These are phyloP conservation scores for Microbotryomycetes sp. DNA, from an alignment of 1,284 basidiomycete genomes.

Conservation along the genomic window DNA sequence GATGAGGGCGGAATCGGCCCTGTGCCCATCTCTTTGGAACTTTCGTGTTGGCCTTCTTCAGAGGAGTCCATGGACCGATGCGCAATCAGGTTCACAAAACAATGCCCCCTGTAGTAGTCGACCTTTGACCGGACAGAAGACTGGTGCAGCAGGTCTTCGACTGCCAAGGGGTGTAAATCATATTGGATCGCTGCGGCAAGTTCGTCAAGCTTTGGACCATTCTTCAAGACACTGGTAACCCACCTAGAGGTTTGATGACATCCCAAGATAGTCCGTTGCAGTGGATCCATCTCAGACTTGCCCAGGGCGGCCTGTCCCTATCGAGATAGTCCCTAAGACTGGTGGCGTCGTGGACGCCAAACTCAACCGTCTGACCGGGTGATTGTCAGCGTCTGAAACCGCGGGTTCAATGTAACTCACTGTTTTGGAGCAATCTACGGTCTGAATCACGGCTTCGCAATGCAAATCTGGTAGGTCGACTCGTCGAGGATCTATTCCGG, in stretches of 20 bases:
- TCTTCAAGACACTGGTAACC: neutral
- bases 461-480: constrained; percentile 20
- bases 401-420: neutral
- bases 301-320: constrained; percentile 48
- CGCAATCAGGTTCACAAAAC: constrained; percentile 58
- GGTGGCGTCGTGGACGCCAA: constrained; percentile 51
- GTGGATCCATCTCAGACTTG: constrained; percentile 63
- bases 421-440: constrained; percentile 8
- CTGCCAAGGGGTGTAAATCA: constrained; percentile 59
- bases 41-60: too few relatives aligned
- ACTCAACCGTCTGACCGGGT: constrained; percentile 39
- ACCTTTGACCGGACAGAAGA: constrained; percentile 51
- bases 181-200: constrained; percentile 56
- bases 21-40: too few relatives aligned
- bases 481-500: constrained; percentile 15
- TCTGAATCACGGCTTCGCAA: constrained; percentile 12
- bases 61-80: constrained; percentile 39
- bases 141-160: constrained; percentile 58
- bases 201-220: too few relatives aligned
- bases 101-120: constrained; percentile 59
- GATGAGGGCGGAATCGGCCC: too few relatives aligned
- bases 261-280: constrained; percentile 63
- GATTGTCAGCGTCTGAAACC: neutral
- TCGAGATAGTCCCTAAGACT: constrained; percentile 52
- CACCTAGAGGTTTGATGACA: constrained; percentile 52